Evolutionary conservation across 257 asterid genomes (phyloP).

Genomic region (Henckelia pumila): DNA sequence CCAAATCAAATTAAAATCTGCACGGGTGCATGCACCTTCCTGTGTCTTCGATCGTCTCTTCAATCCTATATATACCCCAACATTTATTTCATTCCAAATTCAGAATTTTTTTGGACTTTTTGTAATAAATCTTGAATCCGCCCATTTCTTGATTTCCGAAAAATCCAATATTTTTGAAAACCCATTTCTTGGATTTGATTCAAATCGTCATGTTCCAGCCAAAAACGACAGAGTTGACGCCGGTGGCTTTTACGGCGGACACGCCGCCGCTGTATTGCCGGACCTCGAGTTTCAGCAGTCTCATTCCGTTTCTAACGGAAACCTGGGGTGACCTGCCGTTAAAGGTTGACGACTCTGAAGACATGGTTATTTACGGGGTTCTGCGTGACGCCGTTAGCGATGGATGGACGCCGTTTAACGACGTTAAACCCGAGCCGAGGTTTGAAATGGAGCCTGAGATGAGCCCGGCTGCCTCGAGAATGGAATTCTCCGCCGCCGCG

Average conservation of each 20-base stretch:
- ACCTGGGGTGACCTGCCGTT: slow-evolving; percentile 90
- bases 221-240: slow-evolving; percentile 31
- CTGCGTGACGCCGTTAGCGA: slow-evolving; percentile 68
- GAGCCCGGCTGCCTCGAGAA: slow-evolving; percentile 4
- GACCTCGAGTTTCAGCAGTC: slow-evolving; percentile 60
- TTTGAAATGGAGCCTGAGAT: slow-evolving; percentile 37
- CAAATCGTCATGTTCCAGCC: slow-evolving; percentile 37
- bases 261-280: slow-evolving; percentile 41
- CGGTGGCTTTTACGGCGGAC: slow-evolving; percentile 23
- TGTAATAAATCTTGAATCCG: not conserved
- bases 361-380: slow-evolving; percentile 78
- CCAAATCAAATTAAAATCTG: not conserved
- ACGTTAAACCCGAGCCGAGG: slow-evolving; percentile 54
- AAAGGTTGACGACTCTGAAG: slow-evolving; percentile 77
- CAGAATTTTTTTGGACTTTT: slow-evolving; percentile 10
- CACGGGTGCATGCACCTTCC: slow-evolving; percentile 15
- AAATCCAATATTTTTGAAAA: slow-evolving; percentile 2
- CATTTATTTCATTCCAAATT: slow-evolving; percentile 6
- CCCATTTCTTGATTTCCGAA: not conserved
- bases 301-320: slow-evolving; percentile 62
- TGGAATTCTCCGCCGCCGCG: slow-evolving; percentile 22
- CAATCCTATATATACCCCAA: slow-evolving; percentile 34
- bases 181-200: not conserved
- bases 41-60: not conserved
- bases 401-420: slow-evolving; percentile 80